These are phyloP conservation scores for Fusarium brachygibbosum DNA, from an alignment of 2,329 filamentous ascomycete genomes.

Conservation along the genomic window DNA sequence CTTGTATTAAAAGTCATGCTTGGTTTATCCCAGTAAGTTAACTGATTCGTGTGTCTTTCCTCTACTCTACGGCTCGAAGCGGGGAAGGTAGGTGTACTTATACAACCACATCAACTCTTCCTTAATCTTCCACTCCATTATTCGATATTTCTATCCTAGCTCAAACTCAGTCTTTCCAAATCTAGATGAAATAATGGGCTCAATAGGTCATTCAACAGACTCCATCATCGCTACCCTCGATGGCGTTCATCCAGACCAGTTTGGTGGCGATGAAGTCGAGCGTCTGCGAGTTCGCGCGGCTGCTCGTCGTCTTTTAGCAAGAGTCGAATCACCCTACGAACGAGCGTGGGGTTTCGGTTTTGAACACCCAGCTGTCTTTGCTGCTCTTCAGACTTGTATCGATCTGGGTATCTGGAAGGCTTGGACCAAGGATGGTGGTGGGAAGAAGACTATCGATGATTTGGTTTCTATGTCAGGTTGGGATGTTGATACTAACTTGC, in stretches of 20 bases:
- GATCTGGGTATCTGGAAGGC: slow-evolving; percentile 33
- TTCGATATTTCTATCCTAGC: too few relatives aligned
- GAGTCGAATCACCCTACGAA: slow-evolving; percentile 32
- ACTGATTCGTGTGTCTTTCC: background rate
- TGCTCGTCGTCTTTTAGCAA: slow-evolving; percentile 23
- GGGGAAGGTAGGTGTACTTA: background rate
- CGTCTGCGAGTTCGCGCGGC: slow-evolving; percentile 34
- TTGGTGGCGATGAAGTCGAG: slow-evolving; percentile 31
- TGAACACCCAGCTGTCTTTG: slow-evolving; percentile 35
- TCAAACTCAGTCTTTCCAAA: too few relatives aligned
- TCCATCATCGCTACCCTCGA: slow-evolving; percentile 26
- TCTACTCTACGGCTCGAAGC: background rate
- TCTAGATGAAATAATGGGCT: slow-evolving; percentile 4
- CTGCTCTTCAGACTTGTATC: slow-evolving; percentile 29
- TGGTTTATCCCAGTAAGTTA: background rate
- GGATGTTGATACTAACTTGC: slow-evolving; percentile 25
- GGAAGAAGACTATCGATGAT: slow-evolving; percentile 30
- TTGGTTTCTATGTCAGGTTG: slow-evolving; percentile 15
- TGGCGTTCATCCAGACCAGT: slow-evolving; percentile 3
- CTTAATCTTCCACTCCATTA: too few relatives aligned
- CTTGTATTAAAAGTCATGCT: background rate
- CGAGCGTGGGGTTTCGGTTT: slow-evolving; percentile 40
- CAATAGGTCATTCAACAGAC: background rate
- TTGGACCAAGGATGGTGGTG: slow-evolving; percentile 21
- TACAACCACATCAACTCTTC: too few relatives aligned